Conservation (phyloP, 2,329 filamentous ascomycete species). For the Nemania diffusa region DNA sequence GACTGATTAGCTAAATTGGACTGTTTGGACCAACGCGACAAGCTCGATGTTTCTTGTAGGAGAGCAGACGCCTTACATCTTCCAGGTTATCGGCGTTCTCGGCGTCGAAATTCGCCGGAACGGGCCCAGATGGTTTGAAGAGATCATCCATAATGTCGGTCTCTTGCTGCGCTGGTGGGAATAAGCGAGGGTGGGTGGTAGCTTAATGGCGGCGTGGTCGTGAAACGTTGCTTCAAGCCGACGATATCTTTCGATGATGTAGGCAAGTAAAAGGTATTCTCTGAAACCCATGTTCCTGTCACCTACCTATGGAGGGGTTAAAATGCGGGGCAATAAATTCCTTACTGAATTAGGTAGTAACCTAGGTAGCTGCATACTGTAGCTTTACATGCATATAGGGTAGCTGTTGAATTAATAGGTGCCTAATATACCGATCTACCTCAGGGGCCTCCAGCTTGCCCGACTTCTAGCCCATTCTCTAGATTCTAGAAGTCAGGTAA, state of each 20-base stretch:
- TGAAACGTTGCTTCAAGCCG: not conserved
- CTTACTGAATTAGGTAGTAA: no score
- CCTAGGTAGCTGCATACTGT: no score
- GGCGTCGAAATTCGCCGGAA: conserved; percentile 62
- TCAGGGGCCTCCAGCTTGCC: no score
- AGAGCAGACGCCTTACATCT: conserved; percentile 41
- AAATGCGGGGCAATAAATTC: not conserved
- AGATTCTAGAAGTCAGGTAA: no score
- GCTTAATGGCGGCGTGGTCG: no score
- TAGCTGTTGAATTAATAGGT: no score
- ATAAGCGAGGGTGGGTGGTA: not conserved
- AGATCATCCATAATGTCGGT: conserved; percentile 43
- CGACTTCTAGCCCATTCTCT: no score
- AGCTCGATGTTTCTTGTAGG: not conserved
- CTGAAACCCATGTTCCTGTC: conserved; percentile 5
- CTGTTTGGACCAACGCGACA: conserved; percentile 1
- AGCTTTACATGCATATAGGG: no score
- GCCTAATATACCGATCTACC: no score
- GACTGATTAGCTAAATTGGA: conserved; percentile 1
- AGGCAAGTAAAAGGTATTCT: not conserved
- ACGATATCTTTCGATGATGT: not conserved
- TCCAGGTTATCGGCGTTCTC: conserved; percentile 51
- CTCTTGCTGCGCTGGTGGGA: not conserved
- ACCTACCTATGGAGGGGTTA: not conserved
- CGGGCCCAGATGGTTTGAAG: conserved; percentile 43